Evolutionary conservation across 257 asterid genomes (phyloP), one percentile per base, ranked within the genome.

Genomic region (Salvia miltiorrhiza): DNA sequence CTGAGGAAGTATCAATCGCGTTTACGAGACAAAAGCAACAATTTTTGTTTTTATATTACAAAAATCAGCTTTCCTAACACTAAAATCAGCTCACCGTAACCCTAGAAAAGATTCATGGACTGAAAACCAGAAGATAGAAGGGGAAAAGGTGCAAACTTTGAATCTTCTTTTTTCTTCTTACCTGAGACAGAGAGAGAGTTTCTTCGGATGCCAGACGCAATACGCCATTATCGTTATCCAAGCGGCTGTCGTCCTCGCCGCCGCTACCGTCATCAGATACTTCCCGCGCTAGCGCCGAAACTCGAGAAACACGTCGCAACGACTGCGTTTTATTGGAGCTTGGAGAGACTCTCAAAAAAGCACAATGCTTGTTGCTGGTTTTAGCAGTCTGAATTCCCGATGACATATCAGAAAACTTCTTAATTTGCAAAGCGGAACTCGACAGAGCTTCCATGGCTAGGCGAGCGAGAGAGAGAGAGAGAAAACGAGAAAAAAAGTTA

Each of bases 371-470:
- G 45, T 1, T 28, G 49, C 49, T 56, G 1, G 59, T 23, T 32
- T 65, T 73, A 58, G 75, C 6, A 16, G 33, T 57, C 23, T 73
- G 79, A 54, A 62, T 28, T 5, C 73, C 64, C 44, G 65, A 19
- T 0, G 82, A 62, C 30, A 32, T 52, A 7, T 78, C 85, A 1
- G 86, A 17, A 20, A 80, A 78, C 63, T 73, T 80, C 64, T 86
- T 77, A 47, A 76, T 40, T 33, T 77, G 87, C 35, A 74, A 71
- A 59, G 73, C 63, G 44, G 87, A 75, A 72, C 81, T 53, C 7
- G 92, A 73, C 40, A 85, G 78, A 44, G 93, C 86, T 67, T 91
- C 96, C 88, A 84, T 79, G 63, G 40, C 56, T 70, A 23, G 85
- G 56, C 30, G 49, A 47, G 66, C 3, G 66, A 12, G 35, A 68